A percentile compares a stretch with the other conserved stretches of the same genome.
phyloP scores from a whole-genome alignment of 139 green algal genomes.

The Parachlorella kessleri region DNA sequence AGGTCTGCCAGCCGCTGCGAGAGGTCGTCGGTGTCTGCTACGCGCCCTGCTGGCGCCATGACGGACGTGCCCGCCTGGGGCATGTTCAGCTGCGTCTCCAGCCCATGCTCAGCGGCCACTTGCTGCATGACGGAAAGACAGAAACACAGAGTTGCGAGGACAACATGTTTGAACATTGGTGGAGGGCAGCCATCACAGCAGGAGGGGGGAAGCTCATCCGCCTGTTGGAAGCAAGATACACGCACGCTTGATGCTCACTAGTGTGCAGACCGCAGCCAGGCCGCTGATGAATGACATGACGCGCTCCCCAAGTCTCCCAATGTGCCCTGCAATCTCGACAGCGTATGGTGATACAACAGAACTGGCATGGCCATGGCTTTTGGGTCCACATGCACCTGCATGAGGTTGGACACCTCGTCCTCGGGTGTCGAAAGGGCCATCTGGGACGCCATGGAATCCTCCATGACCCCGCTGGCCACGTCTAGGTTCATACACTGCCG shows the following conservation, averaged over 20 bases:
- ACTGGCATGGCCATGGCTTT: too few relatives aligned
- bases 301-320: too few relatives aligned
- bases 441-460: constrained; percentile 90
- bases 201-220: too few relatives aligned
- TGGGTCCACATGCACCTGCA: constrained; percentile 66
- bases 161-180: too few relatives aligned
- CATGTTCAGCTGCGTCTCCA: constrained; percentile 78
- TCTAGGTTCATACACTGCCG: constrained; percentile 97
- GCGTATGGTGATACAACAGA: too few relatives aligned
- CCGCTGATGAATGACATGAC: too few relatives aligned
- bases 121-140: constrained; percentile 23
- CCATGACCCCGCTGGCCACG: constrained; percentile 90
- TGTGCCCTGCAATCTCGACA: too few relatives aligned
- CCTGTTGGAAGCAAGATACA: too few relatives aligned
- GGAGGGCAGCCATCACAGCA: too few relatives aligned
- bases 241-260: too few relatives aligned
- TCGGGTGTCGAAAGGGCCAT: constrained; percentile 89
- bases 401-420: constrained; percentile 90
- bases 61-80: constrained; percentile 52
- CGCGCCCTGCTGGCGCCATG: constrained; percentile 15
- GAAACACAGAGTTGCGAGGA: too few relatives aligned
- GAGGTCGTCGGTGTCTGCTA: constrained; percentile 69
- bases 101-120: constrained; percentile 89
- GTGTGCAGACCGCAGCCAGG: too few relatives aligned
- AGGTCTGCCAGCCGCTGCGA: constrained; percentile 70